Conservation (phyloP, 345 rosid genomes). For the Melaleuca quinquenervia region DNA sequence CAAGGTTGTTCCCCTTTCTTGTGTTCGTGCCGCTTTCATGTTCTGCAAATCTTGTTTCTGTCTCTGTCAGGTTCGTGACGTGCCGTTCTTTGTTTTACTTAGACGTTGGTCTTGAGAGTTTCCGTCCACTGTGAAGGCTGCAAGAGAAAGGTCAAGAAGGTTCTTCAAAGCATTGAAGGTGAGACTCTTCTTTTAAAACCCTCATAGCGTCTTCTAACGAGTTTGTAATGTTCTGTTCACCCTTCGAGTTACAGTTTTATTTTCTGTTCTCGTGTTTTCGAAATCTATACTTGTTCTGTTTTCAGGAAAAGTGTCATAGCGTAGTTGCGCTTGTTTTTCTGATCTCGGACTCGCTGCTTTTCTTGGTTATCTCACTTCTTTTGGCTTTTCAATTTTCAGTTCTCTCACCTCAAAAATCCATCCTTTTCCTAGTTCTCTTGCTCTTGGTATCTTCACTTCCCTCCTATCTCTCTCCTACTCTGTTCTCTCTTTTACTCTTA, state of each 20-base stretch:
- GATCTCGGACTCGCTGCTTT: background rate
- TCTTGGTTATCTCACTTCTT: background rate
- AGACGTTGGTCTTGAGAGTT: conserved; percentile 59
- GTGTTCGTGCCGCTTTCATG: background rate
- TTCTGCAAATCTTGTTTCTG: background rate
- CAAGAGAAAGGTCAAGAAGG: conserved; percentile 64
- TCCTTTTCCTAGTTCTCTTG: background rate
- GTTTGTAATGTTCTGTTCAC: background rate
- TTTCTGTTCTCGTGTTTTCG: background rate
- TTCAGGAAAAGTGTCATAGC: background rate
- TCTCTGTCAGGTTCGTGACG: background rate
- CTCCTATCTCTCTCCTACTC: background rate
- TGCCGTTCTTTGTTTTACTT: background rate
- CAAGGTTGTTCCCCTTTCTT: conserved; percentile 28
- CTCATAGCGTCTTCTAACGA: background rate
- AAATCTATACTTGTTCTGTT: background rate
- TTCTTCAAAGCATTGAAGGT: conserved; percentile 65
- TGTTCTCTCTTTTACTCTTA: background rate
- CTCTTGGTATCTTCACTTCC: background rate
- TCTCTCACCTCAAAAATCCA: background rate
- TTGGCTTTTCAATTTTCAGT: background rate
- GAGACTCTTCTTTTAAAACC: background rate
- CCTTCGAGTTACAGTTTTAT: background rate
- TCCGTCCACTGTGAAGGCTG: conserved; percentile 87
- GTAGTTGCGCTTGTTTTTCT: background rate